These are phyloP conservation scores for Spiraea crenata DNA, from an alignment of 331 rosid species.

Conservation along the genomic window DNA sequence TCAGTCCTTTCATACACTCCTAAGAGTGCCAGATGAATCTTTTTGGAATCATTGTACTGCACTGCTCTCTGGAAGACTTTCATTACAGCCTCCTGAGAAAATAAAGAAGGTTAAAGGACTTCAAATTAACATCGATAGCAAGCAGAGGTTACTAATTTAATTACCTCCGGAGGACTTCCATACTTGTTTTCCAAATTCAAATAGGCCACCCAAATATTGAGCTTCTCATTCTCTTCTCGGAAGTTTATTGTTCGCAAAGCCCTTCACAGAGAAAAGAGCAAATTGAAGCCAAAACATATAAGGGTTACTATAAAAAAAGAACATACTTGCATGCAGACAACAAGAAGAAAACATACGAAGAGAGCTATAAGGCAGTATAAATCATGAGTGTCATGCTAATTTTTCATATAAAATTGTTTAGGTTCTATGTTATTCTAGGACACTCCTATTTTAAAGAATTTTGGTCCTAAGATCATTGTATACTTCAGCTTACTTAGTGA, in stretches of 20 bases:
- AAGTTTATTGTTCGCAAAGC: slow-evolving; percentile 82
- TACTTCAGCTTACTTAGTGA: too few relatives aligned
- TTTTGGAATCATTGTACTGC: slow-evolving; percentile 74
- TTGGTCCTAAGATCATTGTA: too few relatives aligned
- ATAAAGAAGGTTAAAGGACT: slow-evolving; percentile 15
- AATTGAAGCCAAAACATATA: not conserved
- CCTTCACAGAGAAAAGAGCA: slow-evolving; percentile 36
- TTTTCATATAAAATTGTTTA: too few relatives aligned
- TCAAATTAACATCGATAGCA: not conserved
- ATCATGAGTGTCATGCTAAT: too few relatives aligned
- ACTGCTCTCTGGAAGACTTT: slow-evolving; percentile 78
- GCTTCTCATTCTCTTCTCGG: slow-evolving; percentile 91
- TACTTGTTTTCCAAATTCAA: slow-evolving; percentile 81
- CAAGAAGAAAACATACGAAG: not conserved
- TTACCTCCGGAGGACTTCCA: slow-evolving; percentile 88
- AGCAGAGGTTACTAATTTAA: not conserved
- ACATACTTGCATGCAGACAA: not conserved
- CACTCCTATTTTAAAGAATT: too few relatives aligned
- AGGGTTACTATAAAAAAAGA: not conserved
- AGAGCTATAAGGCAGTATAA: not conserved
- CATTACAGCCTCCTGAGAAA: slow-evolving; percentile 69
- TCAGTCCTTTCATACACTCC: slow-evolving; percentile 87
- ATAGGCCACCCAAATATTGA: slow-evolving; percentile 87
- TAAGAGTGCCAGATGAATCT: slow-evolving; percentile 70
- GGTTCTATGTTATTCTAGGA: too few relatives aligned